Percentiles rank a stretch among this genome's conserved stretches.
Evolutionary conservation across 768 basidiomycete genomes (phyloP).

Genomic region (Termitomyces sp.): DNA sequence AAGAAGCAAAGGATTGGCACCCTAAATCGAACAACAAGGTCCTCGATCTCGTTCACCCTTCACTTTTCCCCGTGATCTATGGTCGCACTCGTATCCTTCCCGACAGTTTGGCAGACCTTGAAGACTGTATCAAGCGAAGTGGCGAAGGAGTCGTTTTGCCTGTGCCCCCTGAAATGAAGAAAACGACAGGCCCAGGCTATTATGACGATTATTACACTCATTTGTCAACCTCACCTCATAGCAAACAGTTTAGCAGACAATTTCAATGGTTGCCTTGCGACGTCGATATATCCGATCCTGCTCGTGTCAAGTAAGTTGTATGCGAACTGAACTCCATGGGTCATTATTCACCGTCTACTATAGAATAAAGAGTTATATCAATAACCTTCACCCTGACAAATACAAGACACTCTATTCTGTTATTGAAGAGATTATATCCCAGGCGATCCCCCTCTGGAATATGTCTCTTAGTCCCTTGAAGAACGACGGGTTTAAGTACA

Average conservation of each 20-base stretch:
- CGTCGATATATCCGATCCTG: constrained; percentile 23
- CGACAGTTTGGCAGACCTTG: constrained; percentile 6
- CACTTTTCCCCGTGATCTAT: constrained; percentile 34
- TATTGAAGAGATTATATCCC: constrained; percentile 22
- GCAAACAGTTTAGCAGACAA: too few species aligned
- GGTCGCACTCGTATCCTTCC: constrained; percentile 19
- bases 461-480: too few species aligned
- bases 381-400: constrained; percentile 33
- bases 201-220: too few species aligned
- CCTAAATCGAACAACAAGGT: constrained; percentile 35
- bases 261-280: constrained; percentile 25
- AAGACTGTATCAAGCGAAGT: constrained; percentile 12
- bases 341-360: too few species aligned
- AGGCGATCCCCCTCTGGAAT: too few species aligned
- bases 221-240: too few species aligned
- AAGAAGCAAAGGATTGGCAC: constrained; percentile 36
- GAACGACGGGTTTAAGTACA: too few species aligned
- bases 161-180: too few species aligned
- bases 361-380: constrained; percentile 39
- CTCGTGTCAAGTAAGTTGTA: too few species aligned
- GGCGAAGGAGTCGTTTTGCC: constrained; percentile 13
- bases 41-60: constrained; percentile 40
- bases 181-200: too few species aligned
- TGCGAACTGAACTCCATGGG: too few species aligned
- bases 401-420: constrained; percentile 22